These are phyloP conservation scores for Nannochloropsis salina DNA, from an alignment of 108 stramenopile species.

Conservation along the genomic window DNA sequence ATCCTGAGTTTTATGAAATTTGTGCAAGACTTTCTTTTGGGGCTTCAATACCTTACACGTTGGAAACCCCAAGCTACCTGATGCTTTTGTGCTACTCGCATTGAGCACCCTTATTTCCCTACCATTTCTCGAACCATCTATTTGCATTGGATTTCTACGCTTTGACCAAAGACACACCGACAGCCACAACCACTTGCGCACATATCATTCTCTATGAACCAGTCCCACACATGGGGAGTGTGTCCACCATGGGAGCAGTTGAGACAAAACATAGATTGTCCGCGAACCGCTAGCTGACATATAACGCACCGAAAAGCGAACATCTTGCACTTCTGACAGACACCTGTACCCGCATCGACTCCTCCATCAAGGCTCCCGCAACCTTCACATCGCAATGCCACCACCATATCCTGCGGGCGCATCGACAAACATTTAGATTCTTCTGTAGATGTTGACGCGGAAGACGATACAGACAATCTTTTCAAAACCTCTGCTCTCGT, in stretches of 20 bases:
- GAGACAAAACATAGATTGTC: conserved; percentile 9
- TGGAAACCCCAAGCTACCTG: too few species aligned
- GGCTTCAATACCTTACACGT: too few species aligned
- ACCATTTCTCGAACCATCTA: too few species aligned
- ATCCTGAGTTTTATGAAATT: too few species aligned
- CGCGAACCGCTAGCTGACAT: neutral
- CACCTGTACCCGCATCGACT: neutral
- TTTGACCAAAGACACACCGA: neutral
- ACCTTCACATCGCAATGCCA: neutral
- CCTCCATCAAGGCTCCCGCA: neutral
- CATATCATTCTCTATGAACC: neutral
- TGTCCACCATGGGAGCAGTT: conserved; percentile 12
- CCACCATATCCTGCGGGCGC: neutral
- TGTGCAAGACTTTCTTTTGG: too few species aligned
- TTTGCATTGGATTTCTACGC: neutral
- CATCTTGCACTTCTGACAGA: neutral
- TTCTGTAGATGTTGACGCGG: neutral
- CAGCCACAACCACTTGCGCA: conserved; percentile 12
- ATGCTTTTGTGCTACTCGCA: too few species aligned
- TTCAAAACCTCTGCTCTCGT: conserved; percentile 2
- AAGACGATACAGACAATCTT: neutral
- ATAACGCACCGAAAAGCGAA: conserved; percentile 10
- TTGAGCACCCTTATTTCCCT: too few species aligned
- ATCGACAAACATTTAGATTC: too few species aligned
- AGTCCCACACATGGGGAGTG: neutral